Percentiles rank a stretch among this genome's conserved stretches.
These are phyloP conservation scores for Zarea fungicola DNA, from an alignment of 2,329 filamentous ascomycete genomes.

Conservation along the genomic window DNA sequence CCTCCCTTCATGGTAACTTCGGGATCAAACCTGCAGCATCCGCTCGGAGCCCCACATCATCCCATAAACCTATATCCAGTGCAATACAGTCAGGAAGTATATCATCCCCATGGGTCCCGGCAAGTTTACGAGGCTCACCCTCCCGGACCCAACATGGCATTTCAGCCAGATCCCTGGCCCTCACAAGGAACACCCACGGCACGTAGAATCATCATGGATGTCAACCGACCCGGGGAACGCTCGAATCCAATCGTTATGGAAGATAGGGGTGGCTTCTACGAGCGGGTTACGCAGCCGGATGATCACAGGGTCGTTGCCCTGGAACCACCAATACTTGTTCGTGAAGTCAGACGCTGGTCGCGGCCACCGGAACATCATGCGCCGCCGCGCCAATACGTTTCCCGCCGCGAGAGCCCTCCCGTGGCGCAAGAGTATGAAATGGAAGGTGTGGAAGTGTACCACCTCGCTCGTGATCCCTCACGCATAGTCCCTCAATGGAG, in stretches of 20 bases:
- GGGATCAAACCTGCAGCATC: not conserved
- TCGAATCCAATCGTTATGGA: slow-evolving; percentile 35
- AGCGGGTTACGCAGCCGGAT: slow-evolving; percentile 24
- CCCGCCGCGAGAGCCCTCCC: slow-evolving; percentile 5
- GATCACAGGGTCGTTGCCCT: slow-evolving; percentile 14
- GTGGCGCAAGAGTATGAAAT: slow-evolving; percentile 7
- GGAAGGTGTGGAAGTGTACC: slow-evolving; percentile 5
- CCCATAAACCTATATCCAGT: not conserved
- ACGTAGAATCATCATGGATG: slow-evolving; percentile 27
- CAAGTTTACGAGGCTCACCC: slow-evolving; percentile 6
- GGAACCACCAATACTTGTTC: slow-evolving; percentile 15
- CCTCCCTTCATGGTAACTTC: not conserved
- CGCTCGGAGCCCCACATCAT: not conserved
- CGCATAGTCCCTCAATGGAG: not conserved
- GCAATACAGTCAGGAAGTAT: not conserved
- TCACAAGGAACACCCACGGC: slow-evolving; percentile 17
- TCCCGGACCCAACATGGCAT: not conserved
- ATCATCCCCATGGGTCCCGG: not conserved
- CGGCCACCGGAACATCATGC: slow-evolving; percentile 2
- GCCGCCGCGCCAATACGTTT: not conserved
- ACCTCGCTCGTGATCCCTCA: not conserved
- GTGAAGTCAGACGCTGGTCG: slow-evolving; percentile 12
- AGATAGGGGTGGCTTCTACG: slow-evolving; percentile 34
- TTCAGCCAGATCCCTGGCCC: slow-evolving; percentile 4
- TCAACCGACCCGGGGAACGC: slow-evolving; percentile 25